phyloP scores from a whole-genome alignment of 805 yeast species.

The Candida sakaeoensis region DNA sequence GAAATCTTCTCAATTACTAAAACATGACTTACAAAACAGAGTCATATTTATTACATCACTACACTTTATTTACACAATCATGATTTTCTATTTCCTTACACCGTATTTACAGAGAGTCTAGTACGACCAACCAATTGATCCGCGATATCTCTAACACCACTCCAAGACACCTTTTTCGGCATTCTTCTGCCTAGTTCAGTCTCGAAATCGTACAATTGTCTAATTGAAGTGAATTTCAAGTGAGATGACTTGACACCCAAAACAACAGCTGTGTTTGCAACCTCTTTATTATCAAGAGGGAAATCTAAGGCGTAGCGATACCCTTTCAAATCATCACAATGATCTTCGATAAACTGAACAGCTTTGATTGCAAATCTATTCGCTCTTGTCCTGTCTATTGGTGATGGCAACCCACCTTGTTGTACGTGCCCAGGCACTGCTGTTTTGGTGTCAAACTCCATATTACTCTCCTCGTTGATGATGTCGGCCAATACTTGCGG shows the following conservation, averaged over 20 bases:
- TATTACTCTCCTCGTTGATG: slow-evolving; percentile 71
- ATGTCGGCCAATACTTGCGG: slow-evolving; percentile 82
- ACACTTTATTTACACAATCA: neutral
- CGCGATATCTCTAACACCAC: slow-evolving; percentile 65
- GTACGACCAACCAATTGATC: slow-evolving; percentile 80
- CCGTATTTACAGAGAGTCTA: slow-evolving; percentile 11
- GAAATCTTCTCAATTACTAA: too few relatives aligned
- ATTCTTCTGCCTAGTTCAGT: slow-evolving; percentile 78
- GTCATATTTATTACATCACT: too few relatives aligned
- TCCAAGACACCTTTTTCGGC: slow-evolving; percentile 89
- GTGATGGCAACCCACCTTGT: slow-evolving; percentile 94
- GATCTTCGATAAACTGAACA: slow-evolving; percentile 77
- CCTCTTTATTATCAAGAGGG: slow-evolving; percentile 28
- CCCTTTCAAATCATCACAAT: slow-evolving; percentile 17
- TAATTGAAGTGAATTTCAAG: slow-evolving; percentile 68
- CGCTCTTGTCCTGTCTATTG: slow-evolving; percentile 89
- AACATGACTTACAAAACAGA: too few relatives aligned
- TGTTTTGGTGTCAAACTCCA: slow-evolving; percentile 83
- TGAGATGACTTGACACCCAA: slow-evolving; percentile 80
- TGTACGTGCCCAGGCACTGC: slow-evolving; percentile 98
- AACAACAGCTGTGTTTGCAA: slow-evolving; percentile 63
- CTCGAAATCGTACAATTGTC: slow-evolving; percentile 80
- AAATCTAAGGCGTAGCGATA: slow-evolving; percentile 28
- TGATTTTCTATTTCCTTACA: too few relatives aligned
- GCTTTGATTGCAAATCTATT: slow-evolving; percentile 88